Percentiles rank a stretch among this genome's conserved stretches.
Evolutionary conservation across 495 filamentous ascomycete genomes (phyloP).

Genomic region (Xylona heveae): DNA sequence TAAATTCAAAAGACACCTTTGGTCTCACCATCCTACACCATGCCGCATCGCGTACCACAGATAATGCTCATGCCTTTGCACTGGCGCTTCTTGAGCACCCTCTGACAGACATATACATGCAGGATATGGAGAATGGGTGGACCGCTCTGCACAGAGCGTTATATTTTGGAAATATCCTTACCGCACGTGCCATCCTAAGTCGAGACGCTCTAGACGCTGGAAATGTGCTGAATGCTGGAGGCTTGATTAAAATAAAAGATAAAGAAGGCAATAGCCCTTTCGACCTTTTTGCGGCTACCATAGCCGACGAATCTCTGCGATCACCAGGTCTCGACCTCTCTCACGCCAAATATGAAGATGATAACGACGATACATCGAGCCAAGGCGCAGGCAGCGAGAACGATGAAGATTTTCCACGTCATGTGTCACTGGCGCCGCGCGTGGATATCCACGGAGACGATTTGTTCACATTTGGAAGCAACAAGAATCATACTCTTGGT

Average conservation of each 20-base stretch:
- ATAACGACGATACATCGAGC: slow-evolving; percentile 10
- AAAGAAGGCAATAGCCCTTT: slow-evolving; percentile 87
- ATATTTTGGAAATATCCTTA: slow-evolving; percentile 78
- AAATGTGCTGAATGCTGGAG: slow-evolving; percentile 22
- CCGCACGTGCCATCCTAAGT: slow-evolving; percentile 58
- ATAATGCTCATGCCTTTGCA: slow-evolving; percentile 49
- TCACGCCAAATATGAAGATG: slow-evolving; percentile 15
- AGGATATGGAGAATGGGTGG: slow-evolving; percentile 89
- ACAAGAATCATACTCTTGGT: slow-evolving; percentile 81
- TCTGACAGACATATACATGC: slow-evolving; percentile 61
- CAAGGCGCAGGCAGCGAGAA: slow-evolving; percentile 8
- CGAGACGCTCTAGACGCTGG: slow-evolving; percentile 47
- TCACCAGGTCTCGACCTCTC: slow-evolving; percentile 1
- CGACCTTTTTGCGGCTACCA: slow-evolving; percentile 70
- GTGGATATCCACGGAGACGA: slow-evolving; percentile 49
- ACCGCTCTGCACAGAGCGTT: slow-evolving; percentile 82
- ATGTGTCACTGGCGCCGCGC: slow-evolving; percentile 3
- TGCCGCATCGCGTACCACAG: slow-evolving; percentile 50
- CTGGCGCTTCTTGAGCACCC: slow-evolving; percentile 59
- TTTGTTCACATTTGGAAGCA: slow-evolving; percentile 80
- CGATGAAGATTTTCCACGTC: slow-evolving; percentile 8
- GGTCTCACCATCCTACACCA: slow-evolving; percentile 75
- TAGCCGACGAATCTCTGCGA: slow-evolving; percentile 27
- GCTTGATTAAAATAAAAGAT: slow-evolving; percentile 85
- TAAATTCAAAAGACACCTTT: slow-evolving; percentile 60